Base-by-base conservation (phyloP, 108 stramenopile genomes). In the Parietichytrium sp. region DNA sequence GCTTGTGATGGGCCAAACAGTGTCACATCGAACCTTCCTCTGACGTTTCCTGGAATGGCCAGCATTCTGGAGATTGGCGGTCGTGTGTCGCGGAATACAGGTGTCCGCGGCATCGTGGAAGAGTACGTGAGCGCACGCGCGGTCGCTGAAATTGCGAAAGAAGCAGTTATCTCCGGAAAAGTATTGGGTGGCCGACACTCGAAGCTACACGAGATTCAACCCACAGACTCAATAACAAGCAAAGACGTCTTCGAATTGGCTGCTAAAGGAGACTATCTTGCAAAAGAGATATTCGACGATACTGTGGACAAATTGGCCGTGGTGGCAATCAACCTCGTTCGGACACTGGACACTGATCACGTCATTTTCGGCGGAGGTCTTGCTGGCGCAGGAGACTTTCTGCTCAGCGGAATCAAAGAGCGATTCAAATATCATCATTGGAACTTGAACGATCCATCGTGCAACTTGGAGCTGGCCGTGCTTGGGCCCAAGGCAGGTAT, bases 91-190 rank as follows among this genome's bases (percentile, higher is more conserved):
- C 38, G 45, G 33, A 31, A 38, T 10, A 72, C 61, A 10, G 61
- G 61, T 15, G 61, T 72, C 6, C 61, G 61, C 42, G 61, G 61
- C 61, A 72, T 72, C 42, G 20, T 72, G 38, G 61, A 72, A 27
- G 61, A 72, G 15, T 72, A 72, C 20, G 61, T 42, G 16, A 72
- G 61, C 20, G 61, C 61, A 3, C 10, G 61, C 13, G 61, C 61
- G 0, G 61, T 72, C 16, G 61, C 10, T 6, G 61, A 72, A 42
- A 36, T 15, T 27, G 54, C 54, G n/a, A n/a, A 26, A 20, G 54
- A 6, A 54, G 54, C 54, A 8, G n/a, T 54, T n/a, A 26, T 26
- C 10, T 26, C 25, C 54, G 54, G 54, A 15, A 12, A 8, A 8
- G 23, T 26, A 15, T 8, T 8, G 15, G 8, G 26, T 8, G 54